phyloP scores from a whole-genome alignment of 2,329 filamentous ascomycete genomes.

The Scytalidium lignicola region DNA sequence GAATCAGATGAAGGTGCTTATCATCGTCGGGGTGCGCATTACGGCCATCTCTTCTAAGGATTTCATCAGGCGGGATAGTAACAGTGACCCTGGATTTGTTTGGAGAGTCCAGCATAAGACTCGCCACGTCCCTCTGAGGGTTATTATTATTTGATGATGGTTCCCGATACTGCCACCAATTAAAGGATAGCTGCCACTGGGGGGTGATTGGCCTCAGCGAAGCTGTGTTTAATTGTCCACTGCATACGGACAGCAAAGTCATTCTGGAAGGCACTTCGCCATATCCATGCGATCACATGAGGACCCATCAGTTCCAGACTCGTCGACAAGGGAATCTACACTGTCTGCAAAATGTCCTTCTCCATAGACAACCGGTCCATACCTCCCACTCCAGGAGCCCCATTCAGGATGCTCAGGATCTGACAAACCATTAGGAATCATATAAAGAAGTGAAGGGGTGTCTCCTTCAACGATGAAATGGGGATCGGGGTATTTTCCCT shows the following conservation, averaged over 20 bases:
- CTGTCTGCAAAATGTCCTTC: slow-evolving; percentile 17
- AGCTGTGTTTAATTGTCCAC: slow-evolving; percentile 24
- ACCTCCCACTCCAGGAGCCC: slow-evolving; percentile 46
- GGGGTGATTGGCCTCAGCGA: too few species aligned
- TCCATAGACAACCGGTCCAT: slow-evolving; percentile 19
- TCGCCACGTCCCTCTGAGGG: too few species aligned
- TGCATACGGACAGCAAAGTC: slow-evolving; percentile 38
- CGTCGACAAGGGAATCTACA: slow-evolving; percentile 26
- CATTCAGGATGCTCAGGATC: slow-evolving; percentile 40
- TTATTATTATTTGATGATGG: too few species aligned
- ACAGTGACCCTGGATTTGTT: too few species aligned
- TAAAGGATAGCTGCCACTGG: too few species aligned
- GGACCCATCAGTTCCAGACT: slow-evolving; percentile 23
- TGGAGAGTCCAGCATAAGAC: too few species aligned
- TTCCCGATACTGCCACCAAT: too few species aligned
- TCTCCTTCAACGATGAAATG: slow-evolving; percentile 30
- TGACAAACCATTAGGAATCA: slow-evolving; percentile 43
- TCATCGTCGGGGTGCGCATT: too few species aligned
- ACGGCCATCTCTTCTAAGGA: too few species aligned
- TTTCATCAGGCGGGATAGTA: too few species aligned
- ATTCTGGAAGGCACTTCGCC: slow-evolving; percentile 35
- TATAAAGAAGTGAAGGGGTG: slow-evolving; percentile 44
- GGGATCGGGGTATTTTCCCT: background rate
- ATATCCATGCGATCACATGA: slow-evolving; percentile 37
- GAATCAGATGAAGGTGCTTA: too few species aligned